Conservation (phyloP, 306 rosid species). For the Aeschynomene evenia region DNA sequence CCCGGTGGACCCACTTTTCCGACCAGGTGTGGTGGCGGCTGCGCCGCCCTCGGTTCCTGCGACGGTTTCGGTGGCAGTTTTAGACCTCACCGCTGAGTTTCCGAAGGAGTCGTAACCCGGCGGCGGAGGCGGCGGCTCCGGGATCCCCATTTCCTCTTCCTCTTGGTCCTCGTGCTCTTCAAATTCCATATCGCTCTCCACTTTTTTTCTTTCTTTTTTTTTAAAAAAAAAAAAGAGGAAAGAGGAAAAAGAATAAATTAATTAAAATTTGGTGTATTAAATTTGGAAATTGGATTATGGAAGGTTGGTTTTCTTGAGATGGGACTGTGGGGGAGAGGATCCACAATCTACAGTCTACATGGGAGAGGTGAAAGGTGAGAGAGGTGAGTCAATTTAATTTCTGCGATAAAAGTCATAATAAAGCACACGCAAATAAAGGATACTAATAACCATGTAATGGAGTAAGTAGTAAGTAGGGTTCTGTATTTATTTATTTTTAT, state of each 20-base stretch:
- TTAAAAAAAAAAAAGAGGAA: not conserved
- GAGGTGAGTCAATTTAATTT: conserved; percentile 27
- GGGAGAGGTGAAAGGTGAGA: conserved; percentile 8
- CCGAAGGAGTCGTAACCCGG: conserved; percentile 46
- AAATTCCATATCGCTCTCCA: conserved; percentile 60
- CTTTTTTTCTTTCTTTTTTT: not conserved
- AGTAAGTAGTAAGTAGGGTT: conserved; percentile 1
- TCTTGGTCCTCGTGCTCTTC: conserved; percentile 65
- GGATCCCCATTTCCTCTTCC: conserved; percentile 45
- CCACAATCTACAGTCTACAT: conserved; percentile 30
- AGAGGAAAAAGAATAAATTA: not conserved
- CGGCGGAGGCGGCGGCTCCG: conserved; percentile 34
- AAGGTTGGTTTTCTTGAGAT: not conserved
- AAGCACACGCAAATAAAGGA: conserved; percentile 1
- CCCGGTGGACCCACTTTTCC: conserved; percentile 26
- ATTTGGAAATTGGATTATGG: conserved; percentile 11
- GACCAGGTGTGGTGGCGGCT: not conserved
- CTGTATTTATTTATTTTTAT: conserved; percentile 18
- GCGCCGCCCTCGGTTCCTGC: conserved; percentile 25
- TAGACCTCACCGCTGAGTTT: conserved; percentile 37
- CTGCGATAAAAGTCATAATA: conserved; percentile 27
- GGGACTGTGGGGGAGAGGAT: conserved; percentile 33
- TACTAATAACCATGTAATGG: too few species aligned
- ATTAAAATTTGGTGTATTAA: not conserved
- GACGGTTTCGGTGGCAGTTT: not conserved